Evolutionary conservation across 805 yeast species (phyloP), one percentile per base, ranked within the genome.

Genomic region (Wickerhamiella hasegawae): DNA sequence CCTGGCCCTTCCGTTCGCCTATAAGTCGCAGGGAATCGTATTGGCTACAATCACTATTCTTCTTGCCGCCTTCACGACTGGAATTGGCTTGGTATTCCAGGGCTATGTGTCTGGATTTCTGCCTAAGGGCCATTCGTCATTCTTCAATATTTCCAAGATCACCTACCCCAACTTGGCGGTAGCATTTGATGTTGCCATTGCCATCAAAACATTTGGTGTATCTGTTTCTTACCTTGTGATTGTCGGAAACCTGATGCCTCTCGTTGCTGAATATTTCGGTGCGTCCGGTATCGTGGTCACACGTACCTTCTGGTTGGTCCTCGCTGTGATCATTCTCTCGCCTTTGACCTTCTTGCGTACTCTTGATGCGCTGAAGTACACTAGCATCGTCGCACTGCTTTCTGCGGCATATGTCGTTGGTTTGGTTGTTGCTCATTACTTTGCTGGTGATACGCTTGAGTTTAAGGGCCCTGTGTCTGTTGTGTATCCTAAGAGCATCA

Each of bases 321-420:
- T 45, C 6, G 43, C 48, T 1, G 34, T 47, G 33, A 43, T 65
- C 19, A 62, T 73, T 14, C 57, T 64, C 5, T 57, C 59, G 3
- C 84, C 84, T 0, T 60, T 87, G 34, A 76, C 90, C 10, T 82
- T 75, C 53, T 62, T 79, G 48, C 69, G 75, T 48, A 73, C 71
- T 47, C 64, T 85, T 41, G 92, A 81, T 51, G 80, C 94, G 8
- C 66, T 85, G 49, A 77, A 80, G 49, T 79, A 81, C 48, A 82
- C 95, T 1, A 81, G 94, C 2, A 59, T 84, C 53, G 62, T 85
- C 25, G 95, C 94, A 1, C 61, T 85, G 17, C 65, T 73, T 4
- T 76, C 95, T 1, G 92, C 84, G 11, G 77, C 69, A 0, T 85
- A 85, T 52, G 63, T 85, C 45, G 70, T 80, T 12, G 48, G 76